These are phyloP conservation scores for Rhizopogon sp. DNA, from an alignment of 768 basidiomycete species.

Conservation along the genomic window DNA sequence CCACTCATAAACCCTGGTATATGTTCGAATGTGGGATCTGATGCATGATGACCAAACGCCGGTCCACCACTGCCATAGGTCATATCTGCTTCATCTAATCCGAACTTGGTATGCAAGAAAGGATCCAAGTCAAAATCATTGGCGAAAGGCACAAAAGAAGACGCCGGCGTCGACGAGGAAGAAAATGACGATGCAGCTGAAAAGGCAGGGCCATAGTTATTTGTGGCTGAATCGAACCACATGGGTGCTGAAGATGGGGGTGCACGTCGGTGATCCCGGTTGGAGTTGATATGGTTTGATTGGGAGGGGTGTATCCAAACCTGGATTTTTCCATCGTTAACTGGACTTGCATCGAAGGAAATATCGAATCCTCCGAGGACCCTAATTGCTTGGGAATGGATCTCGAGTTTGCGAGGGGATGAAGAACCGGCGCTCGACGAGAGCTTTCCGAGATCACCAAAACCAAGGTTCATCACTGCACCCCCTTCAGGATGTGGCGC, in stretches of 20 bases:
- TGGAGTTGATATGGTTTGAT: conserved; percentile 19
- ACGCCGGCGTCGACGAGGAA: conserved; percentile 33
- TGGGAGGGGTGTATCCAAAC: conserved; percentile 66
- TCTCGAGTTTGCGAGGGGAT: conserved; percentile 44
- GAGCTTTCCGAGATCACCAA: conserved; percentile 33
- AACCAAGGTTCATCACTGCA: conserved; percentile 45
- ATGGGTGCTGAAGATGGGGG: conserved; percentile 15
- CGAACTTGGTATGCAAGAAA: conserved; percentile 13
- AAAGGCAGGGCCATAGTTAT: conserved; percentile 6
- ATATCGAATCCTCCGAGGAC: conserved; percentile 60
- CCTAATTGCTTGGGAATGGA: conserved; percentile 39
- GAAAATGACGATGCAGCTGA: conserved; percentile 16
- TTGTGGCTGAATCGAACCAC: conserved; percentile 18
- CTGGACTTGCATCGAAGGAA: conserved; percentile 63
- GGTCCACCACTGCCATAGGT: conserved; percentile 17
- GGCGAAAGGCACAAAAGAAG: conserved; percentile 24
- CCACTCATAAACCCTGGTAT: conserved; percentile 24
- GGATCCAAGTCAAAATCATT: background rate
- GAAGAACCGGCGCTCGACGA: conserved; percentile 26
- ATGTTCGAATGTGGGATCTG: conserved; percentile 24
- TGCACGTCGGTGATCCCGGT: conserved; percentile 7
- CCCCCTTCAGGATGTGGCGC: conserved; percentile 29
- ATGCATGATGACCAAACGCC: conserved; percentile 23
- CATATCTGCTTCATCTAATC: conserved; percentile 18
- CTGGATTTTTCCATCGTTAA: conserved; percentile 66